Conservation (phyloP, 305 asterid genomes). For the Fraxinus floribunda region DNA sequence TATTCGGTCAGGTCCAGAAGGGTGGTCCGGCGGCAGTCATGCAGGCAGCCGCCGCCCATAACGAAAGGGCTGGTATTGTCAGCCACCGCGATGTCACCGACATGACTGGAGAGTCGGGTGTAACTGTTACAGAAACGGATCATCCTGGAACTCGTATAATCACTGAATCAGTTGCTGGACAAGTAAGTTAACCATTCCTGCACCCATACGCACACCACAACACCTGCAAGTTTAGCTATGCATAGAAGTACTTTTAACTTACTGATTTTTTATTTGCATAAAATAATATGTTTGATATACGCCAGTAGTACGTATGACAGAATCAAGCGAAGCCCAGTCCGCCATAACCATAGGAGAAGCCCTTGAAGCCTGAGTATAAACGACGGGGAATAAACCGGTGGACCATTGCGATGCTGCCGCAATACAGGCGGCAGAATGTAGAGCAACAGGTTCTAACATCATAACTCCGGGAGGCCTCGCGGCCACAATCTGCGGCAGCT, state of each 20-base stretch:
- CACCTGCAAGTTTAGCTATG: not conserved
- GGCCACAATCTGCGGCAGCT: slow-evolving; percentile 57
- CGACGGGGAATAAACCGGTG: slow-evolving; percentile 41
- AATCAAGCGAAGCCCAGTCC: slow-evolving; percentile 13
- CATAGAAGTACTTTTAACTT: too few species aligned
- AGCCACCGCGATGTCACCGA: slow-evolving; percentile 42
- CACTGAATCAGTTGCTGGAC: slow-evolving; percentile 67
- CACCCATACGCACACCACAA: too few species aligned
- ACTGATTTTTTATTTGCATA: too few species aligned
- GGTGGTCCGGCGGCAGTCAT: slow-evolving; percentile 62
- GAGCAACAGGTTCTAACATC: slow-evolving; percentile 51
- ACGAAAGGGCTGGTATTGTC: slow-evolving; percentile 56
- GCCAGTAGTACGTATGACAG: slow-evolving; percentile 16
- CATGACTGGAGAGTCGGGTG: slow-evolving; percentile 36
- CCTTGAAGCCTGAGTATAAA: slow-evolving; percentile 48
- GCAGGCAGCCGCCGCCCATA: slow-evolving; percentile 60
- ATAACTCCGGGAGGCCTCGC: slow-evolving; percentile 49
- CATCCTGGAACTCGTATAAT: slow-evolving; percentile 45
- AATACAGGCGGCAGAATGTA: slow-evolving; percentile 58
- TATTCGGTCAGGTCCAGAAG: slow-evolving; percentile 47
- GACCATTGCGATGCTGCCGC: slow-evolving; percentile 74
- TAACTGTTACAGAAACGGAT: slow-evolving; percentile 43
- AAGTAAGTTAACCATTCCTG: slow-evolving; percentile 25
- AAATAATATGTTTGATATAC: slow-evolving; percentile 23
- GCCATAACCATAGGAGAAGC: slow-evolving; percentile 70